Conservation (phyloP, 1,284 basidiomycete genomes). For the Ganoderma leucocontextum region DNA sequence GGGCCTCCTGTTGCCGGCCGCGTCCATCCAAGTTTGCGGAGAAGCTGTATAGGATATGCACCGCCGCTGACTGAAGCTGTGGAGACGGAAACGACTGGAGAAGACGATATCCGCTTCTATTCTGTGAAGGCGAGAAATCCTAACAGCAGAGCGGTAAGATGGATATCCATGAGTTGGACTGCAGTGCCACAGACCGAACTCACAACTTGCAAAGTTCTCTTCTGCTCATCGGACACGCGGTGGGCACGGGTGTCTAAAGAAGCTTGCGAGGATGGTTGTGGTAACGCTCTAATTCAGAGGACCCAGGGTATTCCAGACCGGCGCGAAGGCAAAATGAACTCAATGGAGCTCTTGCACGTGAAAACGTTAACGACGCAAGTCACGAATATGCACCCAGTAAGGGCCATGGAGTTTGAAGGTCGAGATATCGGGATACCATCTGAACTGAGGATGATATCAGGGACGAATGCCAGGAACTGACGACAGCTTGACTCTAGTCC, state of each 20-base stretch:
- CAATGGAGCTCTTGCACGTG: neutral
- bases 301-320: neutral
- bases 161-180: neutral
- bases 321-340: neutral
- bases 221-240: neutral
- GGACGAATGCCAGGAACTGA: neutral
- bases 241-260: neutral
- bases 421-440: neutral
- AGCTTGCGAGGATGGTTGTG: neutral
- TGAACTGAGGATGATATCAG: neutral
- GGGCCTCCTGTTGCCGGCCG: no score
- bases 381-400: neutral
- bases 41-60: neutral
- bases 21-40: neutral
- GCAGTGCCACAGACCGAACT: slow-evolving; percentile 1
- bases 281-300: neutral
- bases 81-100: neutral
- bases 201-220: neutral
- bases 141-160: neutral
- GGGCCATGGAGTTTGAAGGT: neutral
- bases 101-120: neutral
- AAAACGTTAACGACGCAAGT: neutral
- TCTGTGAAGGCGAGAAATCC: neutral
- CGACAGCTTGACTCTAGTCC: neutral
- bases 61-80: neutral